Conservation (phyloP, 805 yeast genomes). For the Wickerhamiella vanderwaltii region DNA sequence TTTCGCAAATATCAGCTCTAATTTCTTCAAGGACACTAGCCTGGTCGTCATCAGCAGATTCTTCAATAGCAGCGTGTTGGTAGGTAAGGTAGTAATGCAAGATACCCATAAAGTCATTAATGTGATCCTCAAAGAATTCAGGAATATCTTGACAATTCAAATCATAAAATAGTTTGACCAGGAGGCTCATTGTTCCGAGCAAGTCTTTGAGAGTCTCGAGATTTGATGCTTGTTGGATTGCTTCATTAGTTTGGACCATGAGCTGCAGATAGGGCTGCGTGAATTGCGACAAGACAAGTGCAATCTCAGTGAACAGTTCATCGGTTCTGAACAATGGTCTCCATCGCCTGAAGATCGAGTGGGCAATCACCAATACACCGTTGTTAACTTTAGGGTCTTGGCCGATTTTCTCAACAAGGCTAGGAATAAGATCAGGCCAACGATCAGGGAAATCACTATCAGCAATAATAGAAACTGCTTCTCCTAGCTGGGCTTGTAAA, state of each 20-base stretch:
- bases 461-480: constrained; percentile 82
- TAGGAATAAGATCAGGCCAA: constrained; percentile 56
- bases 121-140: constrained; percentile 89
- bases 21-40: constrained; percentile 57
- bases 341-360: constrained; percentile 94
- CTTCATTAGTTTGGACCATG: constrained; percentile 48
- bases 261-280: constrained; percentile 65
- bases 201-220: constrained; percentile 31
- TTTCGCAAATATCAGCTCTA: constrained; percentile 73
- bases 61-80: constrained; percentile 41
- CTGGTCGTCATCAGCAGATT: constrained; percentile 50
- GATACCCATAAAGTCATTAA: constrained; percentile 62
- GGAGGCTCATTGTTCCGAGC: constrained; percentile 37
- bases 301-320: constrained; percentile 75
- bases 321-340: constrained; percentile 87
- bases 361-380: constrained; percentile 85
- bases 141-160: constrained; percentile 97
- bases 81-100: constrained; percentile 70
- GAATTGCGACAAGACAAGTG: constrained; percentile 74
- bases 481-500: constrained; percentile 88
- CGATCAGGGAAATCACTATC: constrained; percentile 89
- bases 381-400: constrained; percentile 43
- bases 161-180: constrained; percentile 78
- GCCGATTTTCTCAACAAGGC: constrained; percentile 54
- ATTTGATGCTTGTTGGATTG: constrained; percentile 36